Evolutionary conservation across 345 rosid genomes (phyloP), one percentile per base, ranked within the genome.

Genomic region (Syzygium oleosum): DNA sequence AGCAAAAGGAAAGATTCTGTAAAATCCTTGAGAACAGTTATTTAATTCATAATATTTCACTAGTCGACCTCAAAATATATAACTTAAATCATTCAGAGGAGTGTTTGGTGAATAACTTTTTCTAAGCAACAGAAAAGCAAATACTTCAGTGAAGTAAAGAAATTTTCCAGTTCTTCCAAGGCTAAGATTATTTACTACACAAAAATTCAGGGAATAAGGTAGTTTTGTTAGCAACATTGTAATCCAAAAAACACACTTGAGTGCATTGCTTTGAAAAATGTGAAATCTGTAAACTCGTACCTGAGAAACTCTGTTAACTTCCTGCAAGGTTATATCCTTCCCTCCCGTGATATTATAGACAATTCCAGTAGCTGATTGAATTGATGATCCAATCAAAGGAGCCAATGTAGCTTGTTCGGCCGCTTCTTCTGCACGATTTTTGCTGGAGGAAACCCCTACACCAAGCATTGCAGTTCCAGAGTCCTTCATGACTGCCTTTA

Each of bases 391-490:
- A 53, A 98, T 94, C 90, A 98, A 87, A 27, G 99, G 99, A 88
- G 99, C 98, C 92, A 96, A 90, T 51, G 98, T 98, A 46, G 99
- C 99, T 89, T 98, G 99, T 87, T 98, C 99, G 85, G 99, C 99
- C 3, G 99, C 99, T 92, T 96, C 99, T 94, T 95, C 98, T 87
- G 99, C 99, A 86, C 99, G 97, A 89, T 98, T 98, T 90, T 96
- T 98, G 95, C 99, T 92, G 63, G 99, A 96, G 80, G 99, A 96
- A 88, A 95, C 97, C 86, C 99, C 99, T n/a, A 98, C 98, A 31
- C 99, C 99, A 12, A 98, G 99, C 99, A 98, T 98, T 87, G 99
- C 99, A 77, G 99, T 96, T 84, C 99, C 99, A 12, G 99, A 96
- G 90, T 96, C 94, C 91, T 96, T 95, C 99, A 96, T 98, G 61